Base-by-base conservation (phyloP, 2,329 filamentous ascomycete genomes). In the Rhinocladiella mackenziei region DNA sequence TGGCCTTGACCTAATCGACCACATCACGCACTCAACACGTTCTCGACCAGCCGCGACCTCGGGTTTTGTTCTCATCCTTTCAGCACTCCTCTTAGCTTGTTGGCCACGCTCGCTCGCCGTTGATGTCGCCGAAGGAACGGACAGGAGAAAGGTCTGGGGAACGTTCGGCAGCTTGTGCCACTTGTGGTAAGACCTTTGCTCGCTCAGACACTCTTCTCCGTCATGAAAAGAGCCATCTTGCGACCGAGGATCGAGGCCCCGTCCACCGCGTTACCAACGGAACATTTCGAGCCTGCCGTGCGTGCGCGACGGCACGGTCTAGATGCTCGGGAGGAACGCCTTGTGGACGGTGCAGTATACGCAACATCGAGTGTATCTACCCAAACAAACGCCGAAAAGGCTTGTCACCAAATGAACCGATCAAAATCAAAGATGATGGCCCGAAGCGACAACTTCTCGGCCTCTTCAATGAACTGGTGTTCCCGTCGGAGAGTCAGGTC, bases 181-280 rank as follows among this genome's bases (percentile, higher is more conserved):
- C 20, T 1, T 54, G 51, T 28, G 45, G 48, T 19, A 54, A 52
- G 32, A 44, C 45, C 5, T 54, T 54, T 26, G 49, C 51, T 11
- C 49, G 51, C 20, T 51, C 48, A 32, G 65, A 68, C 45, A 68
- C 65, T 1, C 61, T 68, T 5, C 64, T 68, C 54, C 65, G 65
- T 13, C 65, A 68, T 48, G 64, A 66, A 38, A 52, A 66, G 42
- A 68, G 62, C 43, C 65, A 68, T 38, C 65, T 67, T 57, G 60
- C 61, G 14, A 53, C 59, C 15, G 43, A 48, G 25, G 51, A 50
- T 37, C 42, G 51, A 9, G 64, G 58, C n/a, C 56, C 48, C 3
- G 56, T 62, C 4, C 65, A 68, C 41, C 60, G 65, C 2, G 67
- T 68, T 39, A 68, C 65, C 2, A 61, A 66, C 39, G 67, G 66